Evolutionary conservation across 2,329 filamentous ascomycete species (phyloP).

Genomic region (Orbilia brochopaga): DNA sequence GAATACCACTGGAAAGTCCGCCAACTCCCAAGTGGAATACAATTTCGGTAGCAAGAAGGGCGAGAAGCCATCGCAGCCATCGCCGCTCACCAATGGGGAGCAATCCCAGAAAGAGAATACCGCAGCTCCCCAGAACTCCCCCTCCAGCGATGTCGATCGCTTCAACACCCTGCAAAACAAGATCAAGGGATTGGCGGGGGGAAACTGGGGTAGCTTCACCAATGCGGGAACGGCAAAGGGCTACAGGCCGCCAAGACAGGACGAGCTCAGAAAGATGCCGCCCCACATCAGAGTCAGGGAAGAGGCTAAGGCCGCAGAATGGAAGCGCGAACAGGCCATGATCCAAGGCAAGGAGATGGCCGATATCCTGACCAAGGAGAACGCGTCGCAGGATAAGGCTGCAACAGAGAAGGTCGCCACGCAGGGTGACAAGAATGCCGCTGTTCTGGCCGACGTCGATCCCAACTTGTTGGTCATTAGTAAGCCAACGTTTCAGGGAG

Average conservation of each 20-base stretch:
- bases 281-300: not conserved
- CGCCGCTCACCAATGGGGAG: not conserved
- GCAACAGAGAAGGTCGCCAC: conserved; percentile 22
- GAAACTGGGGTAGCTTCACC: conserved; percentile 10
- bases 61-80: not conserved
- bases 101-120: not conserved
- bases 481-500: conserved; percentile 48
- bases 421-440: conserved; percentile 17
- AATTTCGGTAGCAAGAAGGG: not conserved
- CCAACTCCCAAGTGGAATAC: not conserved
- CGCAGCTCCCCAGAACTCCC: not conserved
- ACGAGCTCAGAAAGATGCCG: not conserved
- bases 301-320: not conserved
- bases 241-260: conserved; percentile 7
- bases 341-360: not conserved
- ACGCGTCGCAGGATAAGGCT: conserved; percentile 9
- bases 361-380: conserved; percentile 8
- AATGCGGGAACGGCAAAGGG: not conserved
- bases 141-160: not conserved
- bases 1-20: not conserved
- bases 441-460: conserved; percentile 11
- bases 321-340: not conserved
- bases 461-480: conserved; percentile 42
- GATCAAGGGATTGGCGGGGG: conserved; percentile 19
- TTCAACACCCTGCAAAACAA: not conserved